Base-by-base conservation (phyloP, 169 alveolate genomes). In the Plasmodium blacklocki region DNA sequence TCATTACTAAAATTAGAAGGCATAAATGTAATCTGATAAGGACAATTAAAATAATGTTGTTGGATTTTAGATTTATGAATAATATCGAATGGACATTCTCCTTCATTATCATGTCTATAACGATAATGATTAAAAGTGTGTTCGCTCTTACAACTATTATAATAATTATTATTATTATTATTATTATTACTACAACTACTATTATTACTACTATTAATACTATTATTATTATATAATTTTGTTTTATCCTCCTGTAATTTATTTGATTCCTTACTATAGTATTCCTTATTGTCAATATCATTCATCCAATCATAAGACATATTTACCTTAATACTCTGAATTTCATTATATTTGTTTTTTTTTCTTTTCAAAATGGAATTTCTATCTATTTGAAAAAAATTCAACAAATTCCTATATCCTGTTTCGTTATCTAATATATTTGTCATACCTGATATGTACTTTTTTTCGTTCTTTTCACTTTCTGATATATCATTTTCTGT, bases 21-120 rank as follows among this genome's bases (percentile, higher is more conserved):
- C 85, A 70, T 83, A 73, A 56, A 83, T 2, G 83, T 83, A 54
- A 71, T 83, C 49, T 83, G 91, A 62, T 56, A 83, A n/a, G 91
- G 91, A 15, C 91, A 83, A 70, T 83, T 83, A 49, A 83, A 83
- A 83, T 83, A 83, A 70, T 83, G 91, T 49, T 83, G 91, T 49
- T 83, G 91, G n/a, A 83, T 73, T 83, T 83, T 83, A 2, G 91
- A 83, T 59, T 83, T 83, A 43, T 68, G 71, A 70, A 83, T 70
- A 49, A 83, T 83, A 71, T 83, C 85, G 23, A 83, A 83, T 26
- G 19, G 32, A 3, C 54, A 19, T 29, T 23, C 32, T 19, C 70
- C 74, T 15, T 60, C 52, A 29, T 58, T 56, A 43, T 39, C n/a
- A 23, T 26, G 68, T 43, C 91, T 52, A 45, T 68, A 83, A 43